Base-by-base conservation (phyloP, 2,329 filamentous ascomycete genomes). In the Lachnellula occidentalis region DNA sequence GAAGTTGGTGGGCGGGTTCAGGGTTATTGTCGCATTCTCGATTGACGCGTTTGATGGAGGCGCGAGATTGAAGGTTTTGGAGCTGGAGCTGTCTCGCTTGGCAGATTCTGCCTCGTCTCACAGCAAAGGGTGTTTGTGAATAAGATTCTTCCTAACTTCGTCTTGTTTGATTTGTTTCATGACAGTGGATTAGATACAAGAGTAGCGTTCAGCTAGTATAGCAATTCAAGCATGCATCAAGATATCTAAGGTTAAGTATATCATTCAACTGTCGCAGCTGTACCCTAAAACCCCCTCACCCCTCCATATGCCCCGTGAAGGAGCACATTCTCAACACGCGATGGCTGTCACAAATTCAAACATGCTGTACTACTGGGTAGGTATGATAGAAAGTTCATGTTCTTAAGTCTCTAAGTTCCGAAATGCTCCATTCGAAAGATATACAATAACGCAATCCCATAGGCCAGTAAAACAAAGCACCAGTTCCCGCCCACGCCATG, bases 21-120 rank as follows among this genome's bases (percentile, higher is more conserved):
- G 46, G 48, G 24, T 36, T 47, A 36, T 50, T 60, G 58, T 59
- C 64, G 63, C 65, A 66, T 66, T 60, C 39, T 50, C 50, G 45
- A 53, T 56, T 58, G 47, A 59, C 58, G 59, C 59, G 57, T 50
- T 46, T 46, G 22, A 12, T 19, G 11, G 19, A 43, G n/a, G 14
- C 5, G 14, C n/a, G 15, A 9, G 43, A 27, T 27, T 21, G 14
- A 43, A 21, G 12, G 17, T 14, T 14, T 14, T 24, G 24, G 22
- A 46, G 43, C 22, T 46, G 21, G 43, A 24, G 17, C 14, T 46
- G 22, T 15, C 43, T 46, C 21, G 43, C 21, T 43, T 43, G 41
- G 19, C 17, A 43, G 19, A 22, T 31, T 46, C 41, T 43, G 41
- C 41, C 36, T 39, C 15, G 12, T 11, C 36, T 39, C 15, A 39